Evolutionary conservation across 208 protist genomes (phyloP), one percentile per base, ranked within the genome.

Genomic region (Trypanosoma cruzi): DNA sequence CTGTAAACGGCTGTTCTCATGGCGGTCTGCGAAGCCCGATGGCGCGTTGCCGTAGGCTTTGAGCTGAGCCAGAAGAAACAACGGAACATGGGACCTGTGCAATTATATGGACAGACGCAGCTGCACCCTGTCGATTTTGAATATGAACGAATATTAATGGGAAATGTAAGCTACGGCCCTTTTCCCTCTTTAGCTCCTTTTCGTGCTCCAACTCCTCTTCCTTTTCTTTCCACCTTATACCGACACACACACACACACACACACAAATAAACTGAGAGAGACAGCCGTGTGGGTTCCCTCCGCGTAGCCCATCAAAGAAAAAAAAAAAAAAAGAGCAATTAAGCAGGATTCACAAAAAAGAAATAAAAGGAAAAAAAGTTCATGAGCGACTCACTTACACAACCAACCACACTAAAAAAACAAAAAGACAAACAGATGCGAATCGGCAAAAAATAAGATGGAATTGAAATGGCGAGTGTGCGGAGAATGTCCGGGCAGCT

Each of bases 321-420:
- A n/a, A n/a, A n/a, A n/a, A n/a, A n/a, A n/a, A n/a, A n/a, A n/a
- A n/a, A n/a, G n/a, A 64, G 36, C 52, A 57, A 61, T 52, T n/a
- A n/a, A n/a, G 11, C 36, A 36, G 28, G 16, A 37, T 18, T n/a
- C 14, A 58, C 22, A 42, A 4, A 40, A 61, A 22, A 55, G 42
- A 53, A 69, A 46, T 55, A 64, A 44, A 52, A 48, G 36, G 46
- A 36, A 56, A 58, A 32, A 56, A 22, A 28, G 6, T 22, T 28
- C 22, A 26, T 26, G 16, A 26, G 18, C 8, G 22, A 18, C 8
- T 52, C 22, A 52, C 8, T 32, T 40, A 55, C 24, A 26, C 46
- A 50, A 49, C n/a, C n/a, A n/a, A n/a, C n/a, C 26, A 59, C 40
- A 44, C 1, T 16, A 44, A 2, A 2, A 44, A 44, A 7, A 44